Evolutionary conservation across 1,139 yeast genomes (phyloP).

Genomic region (Sugiyamaella neomexicana): DNA sequence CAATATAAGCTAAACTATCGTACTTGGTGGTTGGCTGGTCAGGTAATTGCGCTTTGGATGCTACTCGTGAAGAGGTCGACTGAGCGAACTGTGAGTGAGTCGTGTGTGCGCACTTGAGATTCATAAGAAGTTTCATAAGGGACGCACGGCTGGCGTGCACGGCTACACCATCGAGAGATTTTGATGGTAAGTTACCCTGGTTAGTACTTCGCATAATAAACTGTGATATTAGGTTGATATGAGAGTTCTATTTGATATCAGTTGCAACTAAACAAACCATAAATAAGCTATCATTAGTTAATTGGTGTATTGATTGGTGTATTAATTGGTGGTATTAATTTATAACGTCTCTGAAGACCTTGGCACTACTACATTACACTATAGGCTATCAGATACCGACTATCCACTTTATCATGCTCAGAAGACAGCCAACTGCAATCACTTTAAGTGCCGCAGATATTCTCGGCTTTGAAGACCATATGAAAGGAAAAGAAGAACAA

Average conservation of each 20-base stretch:
- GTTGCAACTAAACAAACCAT: neutral
- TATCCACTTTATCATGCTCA: slow-evolving; percentile 49
- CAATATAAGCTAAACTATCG: no score
- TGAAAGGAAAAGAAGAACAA: slow-evolving; percentile 6
- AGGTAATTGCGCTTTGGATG: no score
- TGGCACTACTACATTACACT: no score
- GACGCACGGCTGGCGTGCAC: neutral
- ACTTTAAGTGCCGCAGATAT: slow-evolving; percentile 66
- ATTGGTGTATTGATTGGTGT: no score
- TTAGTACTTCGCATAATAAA: neutral
- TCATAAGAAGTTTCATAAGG: neutral
- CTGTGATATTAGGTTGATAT: no score
- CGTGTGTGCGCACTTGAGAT: neutral
- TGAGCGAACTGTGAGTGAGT: slow-evolving; percentile 21
- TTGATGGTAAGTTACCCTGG: neutral
- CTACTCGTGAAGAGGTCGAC: neutral
- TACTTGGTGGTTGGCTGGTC: no score
- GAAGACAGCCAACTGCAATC: slow-evolving; percentile 65
- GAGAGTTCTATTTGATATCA: no score
- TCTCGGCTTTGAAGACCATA: slow-evolving; percentile 56
- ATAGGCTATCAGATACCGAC: no score
- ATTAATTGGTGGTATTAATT: no score
- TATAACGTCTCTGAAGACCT: no score
- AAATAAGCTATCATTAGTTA: neutral
- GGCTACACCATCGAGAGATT: neutral